A percentile compares a stretch with the other conserved stretches of the same genome.
Conservation (phyloP, 2,329 filamentous ascomycete genomes). For the Trichophaea hybrida region DNA sequence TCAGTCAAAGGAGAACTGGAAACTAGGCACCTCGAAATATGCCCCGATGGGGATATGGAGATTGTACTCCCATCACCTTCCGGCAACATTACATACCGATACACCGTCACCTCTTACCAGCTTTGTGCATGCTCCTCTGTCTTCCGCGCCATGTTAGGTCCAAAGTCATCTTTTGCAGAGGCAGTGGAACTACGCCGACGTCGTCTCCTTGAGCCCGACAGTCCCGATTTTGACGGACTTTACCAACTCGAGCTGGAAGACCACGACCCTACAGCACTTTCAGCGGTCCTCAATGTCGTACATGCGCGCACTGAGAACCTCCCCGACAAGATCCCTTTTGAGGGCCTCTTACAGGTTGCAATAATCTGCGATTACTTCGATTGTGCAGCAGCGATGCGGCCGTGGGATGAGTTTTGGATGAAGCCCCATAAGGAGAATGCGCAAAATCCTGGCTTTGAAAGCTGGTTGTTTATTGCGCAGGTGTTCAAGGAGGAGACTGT, state of each 20-base stretch:
- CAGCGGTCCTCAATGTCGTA: not conserved
- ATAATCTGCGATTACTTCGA: constrained; percentile 25
- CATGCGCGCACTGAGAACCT: not conserved
- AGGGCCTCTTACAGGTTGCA: constrained; percentile 15
- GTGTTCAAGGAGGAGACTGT: not conserved
- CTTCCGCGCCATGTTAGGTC: constrained; percentile 13
- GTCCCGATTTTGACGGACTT: not conserved
- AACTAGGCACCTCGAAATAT: not conserved
- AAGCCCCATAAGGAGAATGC: not conserved
- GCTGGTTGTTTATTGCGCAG: not conserved
- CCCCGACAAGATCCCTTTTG: constrained; percentile 4
- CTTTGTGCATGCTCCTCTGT: constrained; percentile 9
- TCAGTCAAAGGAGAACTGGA: not conserved
- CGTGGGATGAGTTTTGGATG: constrained; percentile 9
- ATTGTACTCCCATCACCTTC: not conserved
- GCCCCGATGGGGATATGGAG: not conserved
- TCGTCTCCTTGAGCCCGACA: not conserved
- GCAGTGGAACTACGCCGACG: constrained; percentile 3
- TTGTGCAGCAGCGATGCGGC: constrained; percentile 13
- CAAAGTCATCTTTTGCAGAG: constrained; percentile 6
- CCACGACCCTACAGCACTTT: not conserved
- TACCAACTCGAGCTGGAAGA: not conserved
- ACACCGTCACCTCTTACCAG: not conserved
- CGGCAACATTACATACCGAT: not conserved
- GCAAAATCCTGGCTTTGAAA: not conserved